These are phyloP conservation scores for Pichia deserticola DNA, from an alignment of 805 yeast genomes.

Conservation along the genomic window DNA sequence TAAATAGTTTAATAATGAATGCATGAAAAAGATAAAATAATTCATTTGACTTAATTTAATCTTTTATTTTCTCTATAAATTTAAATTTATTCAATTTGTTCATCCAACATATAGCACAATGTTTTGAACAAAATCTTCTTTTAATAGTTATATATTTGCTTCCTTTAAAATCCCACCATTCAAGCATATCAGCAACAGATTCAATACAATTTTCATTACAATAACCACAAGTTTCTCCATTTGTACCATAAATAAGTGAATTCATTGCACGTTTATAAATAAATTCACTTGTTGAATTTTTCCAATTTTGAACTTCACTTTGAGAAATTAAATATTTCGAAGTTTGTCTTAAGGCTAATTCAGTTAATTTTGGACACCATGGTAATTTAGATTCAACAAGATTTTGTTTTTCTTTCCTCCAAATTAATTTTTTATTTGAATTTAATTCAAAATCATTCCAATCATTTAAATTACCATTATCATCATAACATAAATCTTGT, in stretches of 20 bases:
- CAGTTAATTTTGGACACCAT: slow-evolving; percentile 39
- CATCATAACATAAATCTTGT: slow-evolving; percentile 19
- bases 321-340: slow-evolving; percentile 47
- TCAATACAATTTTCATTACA: slow-evolving; percentile 45
- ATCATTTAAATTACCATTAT: slow-evolving; percentile 7
- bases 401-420: slow-evolving; percentile 9
- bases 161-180: slow-evolving; percentile 60
- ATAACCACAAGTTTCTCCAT: slow-evolving; percentile 45
- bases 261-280: slow-evolving; percentile 40
- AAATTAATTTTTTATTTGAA: background rate
- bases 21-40: background rate
- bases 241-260: slow-evolving; percentile 46
- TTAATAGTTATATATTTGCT: slow-evolving; percentile 45
- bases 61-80: background rate
- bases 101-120: slow-evolving; percentile 35
- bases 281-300: slow-evolving; percentile 36
- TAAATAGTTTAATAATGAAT: too few relatives aligned
- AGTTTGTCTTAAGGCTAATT: slow-evolving; percentile 40
- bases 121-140: slow-evolving; percentile 47
- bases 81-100: slow-evolving; percentile 8
- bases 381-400: slow-evolving; percentile 14
- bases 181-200: slow-evolving; percentile 50
- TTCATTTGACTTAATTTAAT: too few relatives aligned
- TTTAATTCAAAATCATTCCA: slow-evolving; percentile 3
- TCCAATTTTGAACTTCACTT: slow-evolving; percentile 51